Conservation (phyloP, 108 stramenopile species). For the Aureococcus anophagefferens region DNA sequence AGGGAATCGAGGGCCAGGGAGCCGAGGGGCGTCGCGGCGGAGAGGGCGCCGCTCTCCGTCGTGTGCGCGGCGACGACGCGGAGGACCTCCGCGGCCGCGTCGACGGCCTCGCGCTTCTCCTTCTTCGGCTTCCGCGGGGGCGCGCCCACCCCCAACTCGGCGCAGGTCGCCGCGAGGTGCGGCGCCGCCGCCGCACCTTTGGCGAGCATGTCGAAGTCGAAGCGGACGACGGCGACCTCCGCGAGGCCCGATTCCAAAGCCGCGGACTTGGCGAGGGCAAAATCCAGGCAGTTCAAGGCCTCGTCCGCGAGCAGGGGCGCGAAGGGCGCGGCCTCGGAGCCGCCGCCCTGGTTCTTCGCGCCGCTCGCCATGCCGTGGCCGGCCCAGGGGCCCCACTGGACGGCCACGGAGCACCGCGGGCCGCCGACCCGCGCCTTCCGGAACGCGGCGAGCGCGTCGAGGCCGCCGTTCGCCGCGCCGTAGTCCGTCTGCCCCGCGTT, state of each 20-base stretch:
- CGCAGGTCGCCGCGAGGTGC: neutral
- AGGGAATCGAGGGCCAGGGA: neutral
- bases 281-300: neutral
- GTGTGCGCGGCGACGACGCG: neutral
- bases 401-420: neutral
- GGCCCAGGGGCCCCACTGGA: neutral
- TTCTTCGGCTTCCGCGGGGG: no score
- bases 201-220: neutral
- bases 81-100: neutral
- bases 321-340: neutral
- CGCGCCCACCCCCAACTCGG: neutral
- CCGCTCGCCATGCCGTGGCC: neutral
- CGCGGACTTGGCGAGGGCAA: neutral
- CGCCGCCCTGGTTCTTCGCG: neutral
- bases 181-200: neutral
- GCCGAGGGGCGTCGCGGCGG: neutral
- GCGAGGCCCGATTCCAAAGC: no score
- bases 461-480: neutral
- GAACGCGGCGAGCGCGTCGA: neutral
- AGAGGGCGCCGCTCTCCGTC: neutral
- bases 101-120: neutral
- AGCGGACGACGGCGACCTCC: neutral
- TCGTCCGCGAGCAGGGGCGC: neutral
- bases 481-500: constrained; percentile 1
- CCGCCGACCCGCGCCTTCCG: neutral